Base-by-base conservation (phyloP, 2,329 filamentous ascomycete genomes). In the Drechslerella stenobrocha region DNA sequence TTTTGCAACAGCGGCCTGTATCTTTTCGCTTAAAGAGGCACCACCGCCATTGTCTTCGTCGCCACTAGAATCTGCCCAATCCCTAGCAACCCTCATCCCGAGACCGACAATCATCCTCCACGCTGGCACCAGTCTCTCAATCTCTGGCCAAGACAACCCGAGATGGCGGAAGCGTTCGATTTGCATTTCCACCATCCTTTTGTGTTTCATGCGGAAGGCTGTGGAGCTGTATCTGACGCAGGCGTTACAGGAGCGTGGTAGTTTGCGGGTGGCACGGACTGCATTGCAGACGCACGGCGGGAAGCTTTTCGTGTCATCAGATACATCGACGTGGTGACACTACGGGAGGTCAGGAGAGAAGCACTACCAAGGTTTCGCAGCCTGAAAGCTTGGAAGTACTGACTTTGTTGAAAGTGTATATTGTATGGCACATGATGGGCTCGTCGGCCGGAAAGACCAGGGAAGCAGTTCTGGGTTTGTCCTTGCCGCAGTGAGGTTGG, bases 241-340 rank as follows among this genome's bases (percentile, higher is more conserved):
- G 3, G 55, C 63, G 37, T 52, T 52, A 13, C 63, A 67, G 22
- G 50, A 20, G 18, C 55, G 63, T 13, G 34, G 28, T 11, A 67
- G 35, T 2, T 35, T 45, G n/a, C 28, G 28, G 4, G 45, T 34
- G 11, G 44, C 63, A 18, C 15, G 46, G 13, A 60, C 35, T 6
- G 5, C 6, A 13, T 11, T 46, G 50, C 63, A 67, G 9, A 23
- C n/a, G 45, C 63, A 67, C 9, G 63, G 63, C 4, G 63, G 63
- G 55, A 67, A 67, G 11, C 40, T 24, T 26, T 46, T 47, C 15
- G 18, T 47, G 15, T 67, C 63, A 15, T 67, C 63, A 5, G 63
- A 67, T 8, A 67, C 20, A 35, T 67, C 63, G 50, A 67, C 51
- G 30, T 67, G 63, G 8, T 23, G 26, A 42, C 63, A 67, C 63